Evolutionary conservation across 352 stramenopile species (phyloP).

Genomic region (Globisporangium radiosum): DNA sequence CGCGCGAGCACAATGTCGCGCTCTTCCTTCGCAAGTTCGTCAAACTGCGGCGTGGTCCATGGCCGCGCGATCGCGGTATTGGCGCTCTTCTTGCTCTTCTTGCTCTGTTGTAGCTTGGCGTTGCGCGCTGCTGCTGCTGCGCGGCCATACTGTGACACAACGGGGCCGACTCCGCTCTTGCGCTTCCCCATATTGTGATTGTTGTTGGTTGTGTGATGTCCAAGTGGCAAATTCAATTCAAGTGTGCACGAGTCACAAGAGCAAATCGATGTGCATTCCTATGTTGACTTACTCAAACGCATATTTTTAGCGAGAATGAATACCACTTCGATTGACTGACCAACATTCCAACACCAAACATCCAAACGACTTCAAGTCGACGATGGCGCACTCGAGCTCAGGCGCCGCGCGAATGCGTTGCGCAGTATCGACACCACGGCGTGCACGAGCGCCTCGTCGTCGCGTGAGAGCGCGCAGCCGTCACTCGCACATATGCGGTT

Average conservation of each 20-base stretch:
- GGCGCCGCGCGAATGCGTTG: not conserved
- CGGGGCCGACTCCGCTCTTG: not conserved
- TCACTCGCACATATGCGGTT: not conserved
- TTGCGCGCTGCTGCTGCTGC: not conserved
- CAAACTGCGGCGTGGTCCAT: slow-evolving; percentile 44
- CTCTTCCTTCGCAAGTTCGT: slow-evolving; percentile 61
- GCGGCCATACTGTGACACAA: not conserved
- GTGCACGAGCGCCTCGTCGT: slow-evolving; percentile 9
- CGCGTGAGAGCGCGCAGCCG: not conserved
- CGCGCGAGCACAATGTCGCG: slow-evolving; percentile 76
- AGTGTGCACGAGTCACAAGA: not conserved
- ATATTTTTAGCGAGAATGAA: too few species aligned
- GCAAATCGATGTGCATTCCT: not conserved
- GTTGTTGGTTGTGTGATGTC: not conserved
- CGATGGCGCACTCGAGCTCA: not conserved
- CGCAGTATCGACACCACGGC: not conserved
- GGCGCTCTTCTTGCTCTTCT: slow-evolving; percentile 10
- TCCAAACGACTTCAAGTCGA: too few species aligned
- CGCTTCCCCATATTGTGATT: not conserved
- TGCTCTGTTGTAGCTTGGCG: slow-evolving; percentile 2
- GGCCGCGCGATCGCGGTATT: slow-evolving; percentile 16
- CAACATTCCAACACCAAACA: too few species aligned
- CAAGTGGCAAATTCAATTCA: not conserved
- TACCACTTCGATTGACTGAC: too few species aligned
- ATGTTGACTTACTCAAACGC: too few species aligned